These are phyloP conservation scores for Cryptosporidium canis DNA, from an alignment of 169 alveolate genomes.

Conservation along the genomic window DNA sequence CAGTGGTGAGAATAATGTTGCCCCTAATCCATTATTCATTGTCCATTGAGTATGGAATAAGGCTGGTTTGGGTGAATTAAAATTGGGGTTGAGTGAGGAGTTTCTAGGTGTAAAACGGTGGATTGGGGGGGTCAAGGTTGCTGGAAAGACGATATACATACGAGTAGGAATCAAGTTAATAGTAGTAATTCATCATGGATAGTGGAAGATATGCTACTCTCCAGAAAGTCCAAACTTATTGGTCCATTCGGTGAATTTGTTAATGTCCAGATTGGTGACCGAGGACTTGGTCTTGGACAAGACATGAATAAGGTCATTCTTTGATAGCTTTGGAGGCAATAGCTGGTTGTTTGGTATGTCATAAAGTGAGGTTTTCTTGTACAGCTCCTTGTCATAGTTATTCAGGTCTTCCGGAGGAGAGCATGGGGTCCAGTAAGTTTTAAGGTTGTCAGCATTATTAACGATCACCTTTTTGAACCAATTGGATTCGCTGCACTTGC, in stretches of 20 bases:
- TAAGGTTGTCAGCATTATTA: background rate
- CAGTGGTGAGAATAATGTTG: too few species aligned
- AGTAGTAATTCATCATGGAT: background rate
- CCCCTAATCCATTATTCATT: too few species aligned
- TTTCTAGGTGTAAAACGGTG: too few species aligned
- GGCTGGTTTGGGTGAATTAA: background rate
- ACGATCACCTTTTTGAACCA: slow-evolving; percentile 83
- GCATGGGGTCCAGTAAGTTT: slow-evolving; percentile 58
- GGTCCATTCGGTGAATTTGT: slow-evolving; percentile 51
- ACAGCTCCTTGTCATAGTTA: background rate
- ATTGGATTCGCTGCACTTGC: slow-evolving; percentile 88
- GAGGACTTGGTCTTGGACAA: slow-evolving; percentile 39
- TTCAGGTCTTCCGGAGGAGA: slow-evolving; percentile 10
- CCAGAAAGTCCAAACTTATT: slow-evolving; percentile 59
- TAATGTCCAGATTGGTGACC: slow-evolving; percentile 11
- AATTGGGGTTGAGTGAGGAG: background rate
- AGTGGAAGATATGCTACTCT: background rate
- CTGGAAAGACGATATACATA: background rate
- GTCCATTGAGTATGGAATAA: background rate
- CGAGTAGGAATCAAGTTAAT: background rate
- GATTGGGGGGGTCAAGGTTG: too few species aligned
- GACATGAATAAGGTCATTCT: slow-evolving; percentile 30
- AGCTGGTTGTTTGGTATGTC: slow-evolving; percentile 64
- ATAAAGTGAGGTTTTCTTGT: slow-evolving; percentile 27
- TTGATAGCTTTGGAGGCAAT: slow-evolving; percentile 48